These are phyloP conservation scores for Galeopsis tetrahit DNA, from an alignment of 257 asterid species.

Conservation along the genomic window DNA sequence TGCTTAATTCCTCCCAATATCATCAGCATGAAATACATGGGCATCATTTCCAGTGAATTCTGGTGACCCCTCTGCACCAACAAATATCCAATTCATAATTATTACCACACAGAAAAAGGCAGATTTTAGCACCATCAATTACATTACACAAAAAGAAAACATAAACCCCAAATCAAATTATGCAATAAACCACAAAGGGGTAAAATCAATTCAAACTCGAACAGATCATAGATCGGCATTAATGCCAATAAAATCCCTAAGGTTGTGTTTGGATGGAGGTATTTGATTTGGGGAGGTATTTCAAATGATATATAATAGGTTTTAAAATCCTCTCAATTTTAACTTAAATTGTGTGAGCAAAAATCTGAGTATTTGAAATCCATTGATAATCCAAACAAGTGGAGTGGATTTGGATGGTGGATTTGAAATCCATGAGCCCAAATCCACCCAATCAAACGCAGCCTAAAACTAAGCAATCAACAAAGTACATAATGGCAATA, in stretches of 20 bases:
- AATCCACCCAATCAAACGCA: too few species aligned
- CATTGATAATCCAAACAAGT: too few species aligned
- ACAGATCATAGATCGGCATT: not conserved
- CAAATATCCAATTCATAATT: not conserved
- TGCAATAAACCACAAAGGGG: conserved; percentile 8
- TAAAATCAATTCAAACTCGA: not conserved
- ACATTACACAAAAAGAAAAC: conserved; percentile 12
- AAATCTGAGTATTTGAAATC: too few species aligned
- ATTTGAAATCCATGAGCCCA: too few species aligned
- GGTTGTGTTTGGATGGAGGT: too few species aligned
- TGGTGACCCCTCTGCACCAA: conserved; percentile 94
- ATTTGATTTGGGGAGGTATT: too few species aligned
- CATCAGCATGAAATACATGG: conserved; percentile 62
- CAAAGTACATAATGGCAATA: not conserved
- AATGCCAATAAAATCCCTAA: not conserved
- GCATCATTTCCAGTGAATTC: conserved; percentile 90
- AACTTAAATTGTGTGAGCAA: too few species aligned
- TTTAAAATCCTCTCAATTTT: too few species aligned
- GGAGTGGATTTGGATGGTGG: too few species aligned
- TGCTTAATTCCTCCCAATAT: conserved; percentile 78
- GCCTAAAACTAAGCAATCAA: not conserved
- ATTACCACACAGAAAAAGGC: too few species aligned
- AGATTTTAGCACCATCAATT: conserved; percentile 16
- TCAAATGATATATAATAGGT: too few species aligned
- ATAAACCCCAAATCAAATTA: not conserved